Evolutionary conservation across 768 basidiomycete species (phyloP).

Genomic region (Agaricus sinodeliciosus): DNA sequence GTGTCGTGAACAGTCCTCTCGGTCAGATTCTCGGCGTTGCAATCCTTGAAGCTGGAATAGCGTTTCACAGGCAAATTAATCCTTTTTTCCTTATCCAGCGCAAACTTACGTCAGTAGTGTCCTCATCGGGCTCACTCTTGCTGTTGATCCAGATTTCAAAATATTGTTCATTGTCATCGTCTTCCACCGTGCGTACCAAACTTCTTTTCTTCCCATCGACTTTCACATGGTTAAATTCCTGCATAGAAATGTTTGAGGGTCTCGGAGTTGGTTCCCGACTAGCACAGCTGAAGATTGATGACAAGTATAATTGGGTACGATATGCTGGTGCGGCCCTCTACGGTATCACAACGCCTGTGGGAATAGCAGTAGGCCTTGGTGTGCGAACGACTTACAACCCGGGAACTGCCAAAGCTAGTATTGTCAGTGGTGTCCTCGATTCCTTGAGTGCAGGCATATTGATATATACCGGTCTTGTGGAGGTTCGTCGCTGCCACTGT

Average conservation of each 20-base stretch:
- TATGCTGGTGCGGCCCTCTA: conserved; percentile 56
- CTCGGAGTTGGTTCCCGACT: conserved; percentile 89
- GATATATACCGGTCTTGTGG: conserved; percentile 81
- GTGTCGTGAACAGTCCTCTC: conserved; percentile 33
- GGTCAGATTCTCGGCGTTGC: conserved; percentile 84
- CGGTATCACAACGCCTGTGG: conserved; percentile 78
- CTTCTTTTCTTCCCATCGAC: neutral
- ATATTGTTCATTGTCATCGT: conserved; percentile 84
- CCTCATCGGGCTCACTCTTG: conserved; percentile 85
- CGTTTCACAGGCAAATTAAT: conserved; percentile 61
- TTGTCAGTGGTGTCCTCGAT: conserved; percentile 84
- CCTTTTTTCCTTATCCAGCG: neutral
- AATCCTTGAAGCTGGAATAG: conserved; percentile 91
- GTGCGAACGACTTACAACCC: conserved; percentile 78
- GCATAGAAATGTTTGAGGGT: conserved; percentile 86
- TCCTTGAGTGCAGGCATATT: conserved; percentile 83
- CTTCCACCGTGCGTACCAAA: conserved; percentile 76
- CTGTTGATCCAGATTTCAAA: conserved; percentile 76
- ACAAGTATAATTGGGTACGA: conserved; percentile 49
- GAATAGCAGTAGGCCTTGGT: conserved; percentile 81
- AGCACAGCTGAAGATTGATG: conserved; percentile 62
- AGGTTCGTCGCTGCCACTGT: conserved; percentile 34
- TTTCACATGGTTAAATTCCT: neutral
- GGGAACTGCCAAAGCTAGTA: conserved; percentile 61
- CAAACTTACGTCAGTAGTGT: conserved; percentile 36